Base-by-base conservation (phyloP, 176 grass and related monocot genomes). In the Pharus latifolius region DNA sequence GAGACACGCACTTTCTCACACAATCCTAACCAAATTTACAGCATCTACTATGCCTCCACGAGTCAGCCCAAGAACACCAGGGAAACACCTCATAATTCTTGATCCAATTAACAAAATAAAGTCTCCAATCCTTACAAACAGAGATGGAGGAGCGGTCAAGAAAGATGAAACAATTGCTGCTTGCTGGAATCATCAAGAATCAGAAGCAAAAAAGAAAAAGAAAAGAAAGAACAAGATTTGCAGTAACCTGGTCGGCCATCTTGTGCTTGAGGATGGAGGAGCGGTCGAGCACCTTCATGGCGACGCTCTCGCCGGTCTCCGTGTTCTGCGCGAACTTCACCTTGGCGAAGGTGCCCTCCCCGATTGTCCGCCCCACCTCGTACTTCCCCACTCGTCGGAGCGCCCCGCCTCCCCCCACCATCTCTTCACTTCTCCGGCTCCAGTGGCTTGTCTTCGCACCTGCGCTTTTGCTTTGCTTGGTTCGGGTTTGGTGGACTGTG, bases 301-400 rank as follows among this genome's bases (percentile, higher is more conserved):
- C 95, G 58, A 98, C 87, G 84, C 95, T 98, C 86, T 98, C 95
- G 65, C 95, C 95, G 1, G 72, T 98, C 84, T 98, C 95, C 13
- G 95, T 91, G 80, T 98, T 98, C 84, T 98, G 90, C 62, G 95
- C 95, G 81, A 98, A 98, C 82, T 98, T 98, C 53, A 98, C 95
- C 87, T 98, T 98, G 63, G 95, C 95, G 79, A 98, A 98, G 32
- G 75, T 98, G 33, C 95, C 95, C 63, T 93, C 90, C 48, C 95
- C 95, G 67, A 98, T 94, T 63, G 95, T 98, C 77, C 95, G 84
- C 16, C 95, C 95, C 33, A 98, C 95, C 84, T 98, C 95, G 81
- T 98, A 98, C 84, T 98, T 98, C 30, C 90, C 95, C 30, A 98
- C 95, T 58, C 74, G 82, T 50, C 95, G 78, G 75, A 93, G 78